Percentiles rank a stretch among this genome's conserved stretches.
Conservation (phyloP, 495 filamentous ascomycete genomes). For the Podospora appendiculata region DNA sequence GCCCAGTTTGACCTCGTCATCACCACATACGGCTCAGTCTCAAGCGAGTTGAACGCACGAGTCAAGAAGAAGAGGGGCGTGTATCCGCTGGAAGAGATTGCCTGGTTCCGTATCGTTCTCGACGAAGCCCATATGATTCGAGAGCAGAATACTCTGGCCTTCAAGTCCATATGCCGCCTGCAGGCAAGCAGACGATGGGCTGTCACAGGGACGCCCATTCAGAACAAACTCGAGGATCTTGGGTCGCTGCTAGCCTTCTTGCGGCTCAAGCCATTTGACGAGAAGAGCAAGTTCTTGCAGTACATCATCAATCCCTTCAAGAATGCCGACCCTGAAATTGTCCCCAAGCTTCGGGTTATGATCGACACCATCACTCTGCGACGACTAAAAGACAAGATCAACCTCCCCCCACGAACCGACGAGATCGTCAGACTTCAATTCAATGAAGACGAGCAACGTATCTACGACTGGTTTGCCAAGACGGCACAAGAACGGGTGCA, state of each 20-base stretch:
- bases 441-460: constrained; percentile 38
- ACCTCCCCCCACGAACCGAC: constrained; percentile 69
- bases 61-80: constrained; percentile 47
- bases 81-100: constrained; percentile 66
- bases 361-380: constrained; percentile 89
- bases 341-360: constrained; percentile 80
- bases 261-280: constrained; percentile 77
- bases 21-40: constrained; percentile 84
- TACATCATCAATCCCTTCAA: constrained; percentile 79
- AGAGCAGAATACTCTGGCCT: constrained; percentile 70
- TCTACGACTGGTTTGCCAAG: constrained; percentile 50
- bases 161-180: constrained; percentile 76
- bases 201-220: constrained; percentile 85
- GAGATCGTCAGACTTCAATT: constrained; percentile 57
- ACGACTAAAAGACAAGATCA: constrained; percentile 84
- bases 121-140: constrained; percentile 95
- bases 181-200: constrained; percentile 84
- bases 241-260: constrained; percentile 86
- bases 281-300: constrained; percentile 62
- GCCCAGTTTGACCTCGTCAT: constrained; percentile 74
- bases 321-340: constrained; percentile 67
- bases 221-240: constrained; percentile 88
- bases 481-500: constrained; percentile 46
- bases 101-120: constrained; percentile 92
- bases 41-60: constrained; percentile 62